phyloP scores from a whole-genome alignment of 192 early-diverging fungal species.

The Helicostylum pulchrum region DNA sequence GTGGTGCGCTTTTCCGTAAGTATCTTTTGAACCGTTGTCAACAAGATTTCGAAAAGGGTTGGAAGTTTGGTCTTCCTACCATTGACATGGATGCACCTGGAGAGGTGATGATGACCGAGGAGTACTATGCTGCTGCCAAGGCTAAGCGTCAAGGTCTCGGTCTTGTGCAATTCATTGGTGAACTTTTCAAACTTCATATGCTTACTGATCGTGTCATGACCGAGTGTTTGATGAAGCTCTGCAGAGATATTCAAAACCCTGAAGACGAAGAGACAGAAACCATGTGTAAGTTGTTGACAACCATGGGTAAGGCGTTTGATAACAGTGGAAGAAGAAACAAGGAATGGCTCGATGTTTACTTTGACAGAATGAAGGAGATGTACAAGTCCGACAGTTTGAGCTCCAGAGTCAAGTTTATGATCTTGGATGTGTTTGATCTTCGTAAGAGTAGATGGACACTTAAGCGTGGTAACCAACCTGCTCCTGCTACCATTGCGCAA shows the following conservation, averaged over 20 bases:
- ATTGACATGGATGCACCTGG: constrained; percentile 56
- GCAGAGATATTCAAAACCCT: constrained; percentile 66
- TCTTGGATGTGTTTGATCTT: constrained; percentile 63
- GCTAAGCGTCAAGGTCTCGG: constrained; percentile 94
- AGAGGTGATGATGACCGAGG: constrained; percentile 66
- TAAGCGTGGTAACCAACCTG: constrained; percentile 53
- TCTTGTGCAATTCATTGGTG: constrained; percentile 91
- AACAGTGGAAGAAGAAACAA: constrained; percentile 52
- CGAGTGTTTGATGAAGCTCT: constrained; percentile 80
- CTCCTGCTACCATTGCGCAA: constrained; percentile 90
- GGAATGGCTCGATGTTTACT: constrained; percentile 79
- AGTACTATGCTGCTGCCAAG: constrained; percentile 84
- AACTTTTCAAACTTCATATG: constrained; percentile 88
- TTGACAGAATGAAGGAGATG: constrained; percentile 79
- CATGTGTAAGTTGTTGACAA: constrained; percentile 87
- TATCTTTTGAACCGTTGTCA: constrained; percentile 93
- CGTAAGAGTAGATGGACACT: constrained; percentile 74
- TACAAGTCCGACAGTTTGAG: constrained; percentile 61
- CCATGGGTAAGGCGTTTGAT: constrained; percentile 83
- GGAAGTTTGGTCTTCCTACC: constrained; percentile 77
- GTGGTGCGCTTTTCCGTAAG: constrained; percentile 81
- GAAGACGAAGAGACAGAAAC: constrained; percentile 96
- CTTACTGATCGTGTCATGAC: constrained; percentile 96
- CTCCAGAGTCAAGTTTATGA: constrained; percentile 92
- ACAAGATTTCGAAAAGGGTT: constrained; percentile 88